Percentiles rank a stretch among this genome's conserved stretches.
These are phyloP conservation scores for Plasmodium gonderi DNA, from an alignment of 169 alveolate species.

Conservation along the genomic window DNA sequence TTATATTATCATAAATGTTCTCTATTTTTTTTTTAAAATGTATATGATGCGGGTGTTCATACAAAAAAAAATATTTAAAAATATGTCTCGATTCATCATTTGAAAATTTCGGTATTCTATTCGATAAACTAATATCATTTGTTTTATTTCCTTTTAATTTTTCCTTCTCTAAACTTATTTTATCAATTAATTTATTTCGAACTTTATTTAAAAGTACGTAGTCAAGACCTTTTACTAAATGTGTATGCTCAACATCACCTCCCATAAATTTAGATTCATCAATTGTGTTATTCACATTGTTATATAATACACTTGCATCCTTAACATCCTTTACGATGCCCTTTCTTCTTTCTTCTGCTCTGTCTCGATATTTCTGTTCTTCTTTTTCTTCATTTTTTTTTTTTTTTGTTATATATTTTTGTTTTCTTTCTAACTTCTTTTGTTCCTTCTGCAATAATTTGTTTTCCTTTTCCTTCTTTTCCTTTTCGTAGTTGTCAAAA, in stretches of 20 bases:
- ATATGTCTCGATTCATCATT: slow-evolving; percentile 78
- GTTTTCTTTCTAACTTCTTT: slow-evolving; percentile 58
- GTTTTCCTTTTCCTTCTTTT: slow-evolving; percentile 64
- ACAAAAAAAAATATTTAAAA: slow-evolving; percentile 77
- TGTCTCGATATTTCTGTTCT: slow-evolving; percentile 58
- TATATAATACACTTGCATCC: slow-evolving; percentile 64
- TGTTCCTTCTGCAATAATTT: slow-evolving; percentile 31
- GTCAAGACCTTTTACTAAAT: slow-evolving; percentile 86
- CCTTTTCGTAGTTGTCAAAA: slow-evolving; percentile 67
- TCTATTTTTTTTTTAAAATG: slow-evolving; percentile 75
- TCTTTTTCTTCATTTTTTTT: slow-evolving; percentile 56
- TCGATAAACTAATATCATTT: background rate
- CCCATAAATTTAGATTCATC: slow-evolving; percentile 81
- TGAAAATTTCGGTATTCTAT: slow-evolving; percentile 19
- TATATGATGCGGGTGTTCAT: slow-evolving; percentile 80
- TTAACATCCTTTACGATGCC: slow-evolving; percentile 67
- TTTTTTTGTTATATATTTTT: slow-evolving; percentile 58
- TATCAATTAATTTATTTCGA: slow-evolving; percentile 73
- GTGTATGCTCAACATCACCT: slow-evolving; percentile 85
- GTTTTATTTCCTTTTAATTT: slow-evolving; percentile 36
- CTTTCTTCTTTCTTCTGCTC: slow-evolving; percentile 75
- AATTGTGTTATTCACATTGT: slow-evolving; percentile 58
- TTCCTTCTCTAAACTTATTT: slow-evolving; percentile 47
- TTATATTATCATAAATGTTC: slow-evolving; percentile 70
- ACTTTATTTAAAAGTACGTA: slow-evolving; percentile 81